phyloP scores from a whole-genome alignment of 140 eudicot species.

The Stevia rebaudiana region DNA sequence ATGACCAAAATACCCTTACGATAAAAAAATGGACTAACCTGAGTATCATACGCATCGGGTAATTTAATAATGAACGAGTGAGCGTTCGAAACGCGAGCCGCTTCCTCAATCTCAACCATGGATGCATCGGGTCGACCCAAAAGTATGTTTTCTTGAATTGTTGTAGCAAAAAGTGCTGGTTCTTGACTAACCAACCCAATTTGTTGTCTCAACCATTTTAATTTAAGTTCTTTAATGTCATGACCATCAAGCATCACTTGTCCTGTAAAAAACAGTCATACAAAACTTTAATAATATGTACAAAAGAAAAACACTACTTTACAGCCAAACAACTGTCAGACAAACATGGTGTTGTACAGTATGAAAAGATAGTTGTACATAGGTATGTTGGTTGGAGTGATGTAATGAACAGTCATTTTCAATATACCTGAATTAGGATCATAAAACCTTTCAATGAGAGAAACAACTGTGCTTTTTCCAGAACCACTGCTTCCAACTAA shows the following conservation, averaged over 20 bases:
- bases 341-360: slow-evolving; percentile 26
- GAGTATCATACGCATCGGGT: slow-evolving; percentile 86
- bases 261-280: slow-evolving; percentile 47
- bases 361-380: slow-evolving; percentile 16
- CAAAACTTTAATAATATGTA: slow-evolving; percentile 1
- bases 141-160: slow-evolving; percentile 87
- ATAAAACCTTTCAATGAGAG: slow-evolving; percentile 88
- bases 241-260: slow-evolving; percentile 79
- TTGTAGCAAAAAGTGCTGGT: slow-evolving; percentile 89
- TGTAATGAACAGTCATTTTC: slow-evolving; percentile 29
- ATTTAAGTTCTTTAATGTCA: slow-evolving; percentile 65
- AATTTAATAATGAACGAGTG: slow-evolving; percentile 80
- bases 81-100: slow-evolving; percentile 88
- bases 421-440: slow-evolving; percentile 79
- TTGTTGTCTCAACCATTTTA: slow-evolving; percentile 87
- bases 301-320: not conserved
- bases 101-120: slow-evolving; percentile 69
- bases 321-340: slow-evolving; percentile 12
- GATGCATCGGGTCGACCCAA: slow-evolving; percentile 86
- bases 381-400: slow-evolving; percentile 31
- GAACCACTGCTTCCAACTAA: slow-evolving; percentile 96
- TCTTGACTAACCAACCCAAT: slow-evolving; percentile 95
- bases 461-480: slow-evolving; percentile 90
- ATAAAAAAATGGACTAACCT: slow-evolving; percentile 37
- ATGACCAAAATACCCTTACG: slow-evolving; percentile 14